These are phyloP conservation scores for Dactylellina leptospora DNA, from an alignment of 2,329 filamentous ascomycete species.

Conservation along the genomic window DNA sequence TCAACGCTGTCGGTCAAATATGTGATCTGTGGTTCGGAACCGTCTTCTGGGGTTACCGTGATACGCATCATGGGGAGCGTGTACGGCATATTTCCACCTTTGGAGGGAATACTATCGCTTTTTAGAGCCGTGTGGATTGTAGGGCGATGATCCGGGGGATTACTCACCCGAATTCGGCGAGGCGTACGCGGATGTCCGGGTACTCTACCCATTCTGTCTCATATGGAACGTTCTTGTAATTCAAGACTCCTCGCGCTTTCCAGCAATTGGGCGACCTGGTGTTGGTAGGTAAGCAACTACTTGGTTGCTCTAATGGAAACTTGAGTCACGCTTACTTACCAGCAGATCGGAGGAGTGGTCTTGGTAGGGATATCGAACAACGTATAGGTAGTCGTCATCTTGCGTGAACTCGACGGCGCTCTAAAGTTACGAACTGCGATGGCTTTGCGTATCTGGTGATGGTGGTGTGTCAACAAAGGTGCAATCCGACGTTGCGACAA, in stretches of 20 bases:
- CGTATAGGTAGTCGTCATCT: conserved; percentile 37
- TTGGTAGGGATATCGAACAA: conserved; percentile 44
- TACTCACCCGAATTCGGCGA: conserved; percentile 59
- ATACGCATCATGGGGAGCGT: conserved; percentile 70
- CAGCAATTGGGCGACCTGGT: conserved; percentile 65
- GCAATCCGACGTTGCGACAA: conserved; percentile 20
- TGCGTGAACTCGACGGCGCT: conserved; percentile 1
- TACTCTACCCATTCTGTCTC: conserved; percentile 66
- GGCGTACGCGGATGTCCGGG: conserved; percentile 64
- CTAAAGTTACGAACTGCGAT: neutral
- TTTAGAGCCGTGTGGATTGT: conserved; percentile 58
- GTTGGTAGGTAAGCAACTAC: neutral
- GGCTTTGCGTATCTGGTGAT: neutral
- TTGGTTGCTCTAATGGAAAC: no score
- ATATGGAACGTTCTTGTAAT: conserved; percentile 64
- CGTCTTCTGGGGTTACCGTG: conserved; percentile 59
- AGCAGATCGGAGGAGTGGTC: conserved; percentile 23
- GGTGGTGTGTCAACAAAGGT: neutral
- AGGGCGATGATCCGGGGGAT: neutral
- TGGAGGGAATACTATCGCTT: conserved; percentile 59
- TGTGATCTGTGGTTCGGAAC: conserved; percentile 61
- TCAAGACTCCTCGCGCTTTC: conserved; percentile 65
- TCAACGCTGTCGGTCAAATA: conserved; percentile 68
- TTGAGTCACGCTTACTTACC: conserved; percentile 12
- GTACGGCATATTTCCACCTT: conserved; percentile 68